Evolutionary conservation across 257 asterid genomes (phyloP), one percentile per base, ranked within the genome.

Genomic region (Dorcoceras hygrometricum): DNA sequence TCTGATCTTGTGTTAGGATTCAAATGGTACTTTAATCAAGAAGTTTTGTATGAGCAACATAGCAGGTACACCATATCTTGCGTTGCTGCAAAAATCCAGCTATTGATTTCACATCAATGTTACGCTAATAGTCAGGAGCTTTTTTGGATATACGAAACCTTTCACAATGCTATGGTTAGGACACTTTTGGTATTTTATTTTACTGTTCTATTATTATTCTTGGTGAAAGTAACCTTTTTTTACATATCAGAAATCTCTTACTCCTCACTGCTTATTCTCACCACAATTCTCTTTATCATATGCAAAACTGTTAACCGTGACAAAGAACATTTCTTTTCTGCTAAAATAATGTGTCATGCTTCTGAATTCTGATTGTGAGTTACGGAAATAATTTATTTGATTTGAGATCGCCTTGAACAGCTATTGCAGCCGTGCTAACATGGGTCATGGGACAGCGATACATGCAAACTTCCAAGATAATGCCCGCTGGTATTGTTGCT

Each of bases 401-500:
- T 60, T 18, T 24, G 56, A 19, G 22, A 28, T 66, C 65, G 62
- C 63, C 19, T 71, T 62, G 32, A 76, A 84, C 89, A 88, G 97
- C 71, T 66, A 69, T 86, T 79, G 96, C 97, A 61, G 90, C 85
- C 23, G 5, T 61, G 9, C 80, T 94, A 34, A 84, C 97, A 11
- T 90, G 78, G 83, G 79, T 87, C 69, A 94, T 94, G 99, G 89
- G 88, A 31, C 87, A 84, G 55, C 86, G 97, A 20, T 94, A 90
- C 84, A 46, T 82, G 82, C 78, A 75, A 74, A 87, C 96, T 43
- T 80, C 92, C 43, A 93, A 90, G 72, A 80, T 94, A 70, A 94
- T 94, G 99, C 99, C 99, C 0, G 96, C 99, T 69, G 99, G 97
- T 57, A 28, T 90, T 12, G 89, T 94, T 80, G 96, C 96, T 46